These are phyloP conservation scores for Dichomitus squalens DNA, from an alignment of 1,284 basidiomycete species.

Conservation along the genomic window DNA sequence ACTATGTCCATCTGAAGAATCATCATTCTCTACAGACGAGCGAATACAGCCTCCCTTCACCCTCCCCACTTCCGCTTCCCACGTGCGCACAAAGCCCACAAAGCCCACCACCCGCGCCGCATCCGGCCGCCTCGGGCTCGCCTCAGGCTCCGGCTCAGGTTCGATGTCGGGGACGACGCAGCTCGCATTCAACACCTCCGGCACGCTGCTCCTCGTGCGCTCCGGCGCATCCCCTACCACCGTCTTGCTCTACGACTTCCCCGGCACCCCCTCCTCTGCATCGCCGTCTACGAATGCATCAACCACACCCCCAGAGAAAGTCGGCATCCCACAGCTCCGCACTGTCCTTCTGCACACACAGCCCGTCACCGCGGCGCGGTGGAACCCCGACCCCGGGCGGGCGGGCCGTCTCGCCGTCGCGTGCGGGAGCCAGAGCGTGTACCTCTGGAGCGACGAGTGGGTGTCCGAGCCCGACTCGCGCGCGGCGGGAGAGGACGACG, in stretches of 20 bases:
- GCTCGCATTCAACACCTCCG: slow-evolving; percentile 78
- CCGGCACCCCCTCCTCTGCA: slow-evolving; percentile 13
- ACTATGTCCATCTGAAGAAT: not conserved
- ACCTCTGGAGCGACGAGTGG: slow-evolving; percentile 86
- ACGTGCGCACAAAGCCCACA: slow-evolving; percentile 59
- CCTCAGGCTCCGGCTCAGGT: not conserved
- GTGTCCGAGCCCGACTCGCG: slow-evolving; percentile 43
- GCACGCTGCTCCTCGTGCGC: slow-evolving; percentile 70
- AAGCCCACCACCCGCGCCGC: slow-evolving; percentile 43
- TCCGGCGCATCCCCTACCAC: slow-evolving; percentile 65
- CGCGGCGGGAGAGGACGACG: not conserved
- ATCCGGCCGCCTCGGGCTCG: not conserved
- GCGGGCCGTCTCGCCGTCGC: slow-evolving; percentile 70
- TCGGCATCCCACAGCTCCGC: slow-evolving; percentile 40
- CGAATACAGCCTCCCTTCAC: slow-evolving; percentile 59
- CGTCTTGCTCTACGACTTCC: slow-evolving; percentile 39
- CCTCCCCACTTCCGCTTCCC: slow-evolving; percentile 46
- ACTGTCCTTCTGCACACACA: slow-evolving; percentile 66
- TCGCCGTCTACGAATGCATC: not conserved
- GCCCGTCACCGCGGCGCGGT: slow-evolving; percentile 62
- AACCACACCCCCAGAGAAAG: not conserved
- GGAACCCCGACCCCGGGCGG: slow-evolving; percentile 69
- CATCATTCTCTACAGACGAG: slow-evolving; percentile 51
- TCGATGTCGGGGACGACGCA: slow-evolving; percentile 38
- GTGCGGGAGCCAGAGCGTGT: slow-evolving; percentile 68